Evolutionary conservation across 148 eudicot genomes (phyloP).

Genomic region (Vaccinium corymbosum): DNA sequence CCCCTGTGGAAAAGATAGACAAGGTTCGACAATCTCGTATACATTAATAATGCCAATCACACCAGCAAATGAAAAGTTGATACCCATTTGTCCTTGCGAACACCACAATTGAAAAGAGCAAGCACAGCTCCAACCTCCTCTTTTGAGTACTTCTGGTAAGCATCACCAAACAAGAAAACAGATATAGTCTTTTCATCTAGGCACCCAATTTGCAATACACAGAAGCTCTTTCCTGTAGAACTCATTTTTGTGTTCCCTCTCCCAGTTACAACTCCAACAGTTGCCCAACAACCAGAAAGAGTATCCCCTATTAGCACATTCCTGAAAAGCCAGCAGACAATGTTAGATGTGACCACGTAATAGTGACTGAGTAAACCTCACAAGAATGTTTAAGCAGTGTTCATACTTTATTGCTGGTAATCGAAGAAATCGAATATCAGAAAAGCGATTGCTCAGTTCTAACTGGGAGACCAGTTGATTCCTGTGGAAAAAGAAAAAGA

Average conservation of each 20-base stretch:
- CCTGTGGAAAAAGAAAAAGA: conserved; percentile 32
- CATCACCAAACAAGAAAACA: conserved; percentile 91
- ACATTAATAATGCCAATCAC: conserved; percentile 4
- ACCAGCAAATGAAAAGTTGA: conserved; percentile 7
- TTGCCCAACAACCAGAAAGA: conserved; percentile 93
- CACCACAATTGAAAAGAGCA: conserved; percentile 63
- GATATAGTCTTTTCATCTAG: conserved; percentile 71
- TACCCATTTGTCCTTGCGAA: conserved; percentile 82
- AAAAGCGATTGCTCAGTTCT: conserved; percentile 69
- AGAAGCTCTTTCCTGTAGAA: conserved; percentile 66
- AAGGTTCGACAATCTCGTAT: conserved; percentile 8
- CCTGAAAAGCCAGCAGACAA: conserved; percentile 33
- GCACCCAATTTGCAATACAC: conserved; percentile 85
- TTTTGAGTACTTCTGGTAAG: conserved; percentile 54
- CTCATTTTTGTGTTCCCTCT: conserved; percentile 59
- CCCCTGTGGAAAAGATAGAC: conserved; percentile 43
- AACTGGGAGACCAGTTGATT: conserved; percentile 61
- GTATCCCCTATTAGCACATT: conserved; percentile 77
- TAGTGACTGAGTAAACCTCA: not conserved
- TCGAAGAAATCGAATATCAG: conserved; percentile 86
- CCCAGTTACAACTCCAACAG: conserved; percentile 76
- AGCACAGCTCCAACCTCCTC: conserved; percentile 60
- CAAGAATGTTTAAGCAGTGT: conserved; percentile 8
- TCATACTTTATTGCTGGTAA: conserved; percentile 74
- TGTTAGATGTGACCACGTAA: conserved; percentile 3